A percentile compares a stretch with the other conserved stretches of the same genome.
Evolutionary conservation across 768 basidiomycete genomes (phyloP).

Genomic region (Naematelia encephala): DNA sequence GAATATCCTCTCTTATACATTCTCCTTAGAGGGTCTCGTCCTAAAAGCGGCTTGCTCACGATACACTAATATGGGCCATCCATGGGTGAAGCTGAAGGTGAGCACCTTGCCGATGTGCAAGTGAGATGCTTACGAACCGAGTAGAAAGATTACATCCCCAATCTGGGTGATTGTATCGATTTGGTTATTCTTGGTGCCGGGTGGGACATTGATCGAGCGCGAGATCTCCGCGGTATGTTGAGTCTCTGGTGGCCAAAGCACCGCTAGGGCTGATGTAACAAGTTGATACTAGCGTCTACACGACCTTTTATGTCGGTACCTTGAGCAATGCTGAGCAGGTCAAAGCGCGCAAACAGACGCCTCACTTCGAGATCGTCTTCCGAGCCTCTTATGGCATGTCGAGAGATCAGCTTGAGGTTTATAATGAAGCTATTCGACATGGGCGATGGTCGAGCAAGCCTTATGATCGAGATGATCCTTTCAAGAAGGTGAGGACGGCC

Average conservation of each 20-base stretch:
- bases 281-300: conserved; percentile 71
- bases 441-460: conserved; percentile 35
- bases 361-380: conserved; percentile 72
- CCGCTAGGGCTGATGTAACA: neutral
- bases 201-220: conserved; percentile 75
- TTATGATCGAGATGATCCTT: conserved; percentile 43
- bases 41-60: conserved; percentile 68
- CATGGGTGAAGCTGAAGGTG: conserved; percentile 73
- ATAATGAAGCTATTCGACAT: conserved; percentile 62
- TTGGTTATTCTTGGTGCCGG: conserved; percentile 70
- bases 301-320: conserved; percentile 76
- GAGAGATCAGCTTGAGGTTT: conserved; percentile 65
- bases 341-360: conserved; percentile 46
- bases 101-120: conserved; percentile 4
- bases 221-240: conserved; percentile 66
- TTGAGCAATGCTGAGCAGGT: conserved; percentile 57
- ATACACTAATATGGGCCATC: conserved; percentile 64
- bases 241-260: too few relatives aligned
- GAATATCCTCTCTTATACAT: too few relatives aligned
- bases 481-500: conserved; percentile 31
- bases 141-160: conserved; percentile 79
- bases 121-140: neutral
- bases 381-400: conserved; percentile 70
- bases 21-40: conserved; percentile 59
- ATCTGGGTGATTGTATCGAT: conserved; percentile 76